Base-by-base conservation (phyloP, 2,329 filamentous ascomycete genomes). In the Microascus cirrosus region DNA sequence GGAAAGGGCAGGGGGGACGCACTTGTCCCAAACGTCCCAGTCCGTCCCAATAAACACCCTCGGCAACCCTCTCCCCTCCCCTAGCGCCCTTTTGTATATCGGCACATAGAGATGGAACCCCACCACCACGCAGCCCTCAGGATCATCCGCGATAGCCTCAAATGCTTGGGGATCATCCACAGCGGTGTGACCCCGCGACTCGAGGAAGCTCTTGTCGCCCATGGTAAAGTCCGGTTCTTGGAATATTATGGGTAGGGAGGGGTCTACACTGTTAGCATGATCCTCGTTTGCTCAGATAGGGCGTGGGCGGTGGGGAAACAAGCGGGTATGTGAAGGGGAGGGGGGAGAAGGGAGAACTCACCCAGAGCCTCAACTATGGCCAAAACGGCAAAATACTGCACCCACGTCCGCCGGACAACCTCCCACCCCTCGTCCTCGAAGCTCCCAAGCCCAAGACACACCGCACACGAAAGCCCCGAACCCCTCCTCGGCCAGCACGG, bases 81-180 rank as follows among this genome's bases (percentile, higher is more conserved):
- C 63, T 2, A 89, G 68, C 0, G 82, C 74, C 6, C 73, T 66
- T 24, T 77, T 71, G 55, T 82, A 88, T 48, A 79, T 74, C 42
- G 70, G 73, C 24, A 71, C 73, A 59, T 83, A 83, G 59, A 84
- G 74, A 55, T 87, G 85, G 0, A 87, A 75, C 1, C 81, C 84
- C 61, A 81, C 89, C 2, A 86, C 71, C 1, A 89, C 65, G 0
- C 81, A 78, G 39, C 28, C 55, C 12, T 15, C 42, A 12, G 20
- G 22, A 0, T 69, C 63, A 0, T 65, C 54, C 18, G 76, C 72
- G 11, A 88, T 72, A 6, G 74, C 62, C 0, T 74, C 66, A 62
- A 82, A 84, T 0, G 76, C 84, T 0, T 58, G 64, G 0, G 86
- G 85, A 1, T 78, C 72, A 1, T 78, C 71, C 3, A 80, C 71